Percentiles rank a stretch among this genome's conserved stretches.
Conservation (phyloP, 164 flowering plant genomes). For the Umbilicus rupestris region DNA sequence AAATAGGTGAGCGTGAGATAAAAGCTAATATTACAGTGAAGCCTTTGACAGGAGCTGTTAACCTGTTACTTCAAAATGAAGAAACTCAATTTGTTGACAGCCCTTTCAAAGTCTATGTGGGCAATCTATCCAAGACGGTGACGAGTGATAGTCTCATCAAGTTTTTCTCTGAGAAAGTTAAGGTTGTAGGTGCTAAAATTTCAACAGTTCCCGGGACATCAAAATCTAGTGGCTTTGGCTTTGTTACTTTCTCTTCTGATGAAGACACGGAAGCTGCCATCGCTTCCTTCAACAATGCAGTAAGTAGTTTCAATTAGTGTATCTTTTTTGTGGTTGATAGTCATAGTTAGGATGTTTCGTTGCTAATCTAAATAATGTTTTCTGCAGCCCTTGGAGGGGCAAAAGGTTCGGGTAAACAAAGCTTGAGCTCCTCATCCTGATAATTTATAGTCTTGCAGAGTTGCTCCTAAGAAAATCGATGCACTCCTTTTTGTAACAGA, state of each 20-base stretch:
- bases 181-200: conserved; percentile 78
- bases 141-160: conserved; percentile 55
- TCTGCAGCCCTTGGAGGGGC: conserved; percentile 72
- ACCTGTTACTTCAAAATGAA: conserved; percentile 50
- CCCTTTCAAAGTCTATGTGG: conserved; percentile 89
- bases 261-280: conserved; percentile 88
- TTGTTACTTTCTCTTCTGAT: conserved; percentile 81
- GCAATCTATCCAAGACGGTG: conserved; percentile 87
- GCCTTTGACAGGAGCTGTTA: conserved; percentile 37
- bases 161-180: conserved; percentile 73
- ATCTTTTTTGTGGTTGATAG: neutral
- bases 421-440: conserved; percentile 27
- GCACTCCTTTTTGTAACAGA: neutral
- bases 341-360: neutral
- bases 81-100: conserved; percentile 77
- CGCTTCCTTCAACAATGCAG: conserved; percentile 59
- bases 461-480: neutral
- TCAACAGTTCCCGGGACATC: conserved; percentile 82
- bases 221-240: conserved; percentile 79
- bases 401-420: conserved; percentile 77
- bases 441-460: neutral
- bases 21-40: conserved; percentile 87
- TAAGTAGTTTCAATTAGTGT: conserved; percentile 24
- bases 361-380: neutral
- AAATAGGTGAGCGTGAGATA: conserved; percentile 81